Evolutionary conservation across 2,329 filamentous ascomycete genomes (phyloP).

Genomic region (Chaetomiaceae sp.): DNA sequence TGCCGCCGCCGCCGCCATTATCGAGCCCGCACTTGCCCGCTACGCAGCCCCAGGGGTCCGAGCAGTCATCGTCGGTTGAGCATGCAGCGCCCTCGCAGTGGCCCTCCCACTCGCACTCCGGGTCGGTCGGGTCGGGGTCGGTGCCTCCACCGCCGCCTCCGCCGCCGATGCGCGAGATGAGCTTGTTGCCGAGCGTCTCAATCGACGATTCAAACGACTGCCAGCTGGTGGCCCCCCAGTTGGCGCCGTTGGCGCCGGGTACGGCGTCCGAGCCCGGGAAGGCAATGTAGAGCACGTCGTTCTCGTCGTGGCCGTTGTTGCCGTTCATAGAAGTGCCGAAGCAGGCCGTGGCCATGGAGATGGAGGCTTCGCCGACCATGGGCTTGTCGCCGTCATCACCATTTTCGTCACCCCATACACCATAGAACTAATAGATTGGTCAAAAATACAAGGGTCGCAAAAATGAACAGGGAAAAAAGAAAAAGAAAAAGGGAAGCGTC

Average conservation of each 20-base stretch:
- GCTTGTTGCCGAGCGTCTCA: conserved; percentile 44
- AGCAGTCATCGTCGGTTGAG: conserved; percentile 5
- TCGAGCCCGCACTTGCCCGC: not conserved
- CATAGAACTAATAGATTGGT: too few species aligned
- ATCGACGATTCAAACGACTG: conserved; percentile 52
- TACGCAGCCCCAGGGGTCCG: conserved; percentile 1
- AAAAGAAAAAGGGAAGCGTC: not conserved
- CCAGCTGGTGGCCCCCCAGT: conserved; percentile 49
- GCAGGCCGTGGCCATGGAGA: conserved; percentile 47
- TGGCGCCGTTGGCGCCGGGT: conserved; percentile 48
- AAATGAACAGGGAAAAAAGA: too few species aligned
- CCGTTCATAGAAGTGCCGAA: conserved; percentile 50
- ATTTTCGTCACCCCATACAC: conserved; percentile 52
- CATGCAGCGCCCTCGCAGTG: conserved; percentile 8
- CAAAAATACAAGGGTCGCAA: too few species aligned
- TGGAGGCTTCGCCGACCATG: conserved; percentile 45
- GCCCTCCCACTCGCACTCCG: conserved; percentile 8
- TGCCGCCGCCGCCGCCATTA: not conserved
- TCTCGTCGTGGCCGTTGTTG: conserved; percentile 50
- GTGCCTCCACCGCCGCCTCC: not conserved
- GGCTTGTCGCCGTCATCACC: conserved; percentile 39
- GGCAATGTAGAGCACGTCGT: conserved; percentile 61
- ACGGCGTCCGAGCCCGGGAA: conserved; percentile 55
- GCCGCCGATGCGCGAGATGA: conserved; percentile 36
- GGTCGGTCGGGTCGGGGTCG: not conserved